phyloP scores from a whole-genome alignment of 1,284 basidiomycete species.

The Malassezia equina region DNA sequence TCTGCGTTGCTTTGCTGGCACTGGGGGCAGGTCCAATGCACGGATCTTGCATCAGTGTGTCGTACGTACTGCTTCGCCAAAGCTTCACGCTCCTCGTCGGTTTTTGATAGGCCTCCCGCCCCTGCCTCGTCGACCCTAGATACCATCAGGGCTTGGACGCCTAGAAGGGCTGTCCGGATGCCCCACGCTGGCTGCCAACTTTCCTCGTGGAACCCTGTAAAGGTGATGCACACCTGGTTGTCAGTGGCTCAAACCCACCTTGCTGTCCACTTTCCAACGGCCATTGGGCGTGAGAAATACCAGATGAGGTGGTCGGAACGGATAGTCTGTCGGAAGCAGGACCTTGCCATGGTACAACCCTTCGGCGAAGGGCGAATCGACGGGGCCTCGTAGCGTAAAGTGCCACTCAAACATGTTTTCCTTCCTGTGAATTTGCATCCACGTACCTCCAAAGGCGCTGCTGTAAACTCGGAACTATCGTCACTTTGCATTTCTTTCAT shows the following conservation, averaged over 20 bases:
- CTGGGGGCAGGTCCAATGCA: slow-evolving; percentile 23
- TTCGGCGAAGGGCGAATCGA: slow-evolving; percentile 40
- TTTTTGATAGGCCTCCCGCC: slow-evolving; percentile 78
- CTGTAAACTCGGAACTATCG: slow-evolving; percentile 2
- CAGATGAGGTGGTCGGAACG: slow-evolving; percentile 83
- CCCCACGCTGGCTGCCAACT: slow-evolving; percentile 97
- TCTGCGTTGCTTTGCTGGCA: slow-evolving; percentile 22
- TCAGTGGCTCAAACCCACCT: slow-evolving; percentile 46
- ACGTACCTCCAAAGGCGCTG: slow-evolving; percentile 10
- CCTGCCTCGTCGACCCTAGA: slow-evolving; percentile 59
- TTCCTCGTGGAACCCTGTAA: slow-evolving; percentile 54
- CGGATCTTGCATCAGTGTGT: slow-evolving; percentile 3
- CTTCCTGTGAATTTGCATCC: slow-evolving; percentile 4
- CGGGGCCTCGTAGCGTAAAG: slow-evolving; percentile 79
- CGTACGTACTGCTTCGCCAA: slow-evolving; percentile 23
- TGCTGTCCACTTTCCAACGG: slow-evolving; percentile 85
- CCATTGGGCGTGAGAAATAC: slow-evolving; percentile 92
- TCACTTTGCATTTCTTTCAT: slow-evolving; percentile 5
- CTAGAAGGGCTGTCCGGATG: slow-evolving; percentile 67
- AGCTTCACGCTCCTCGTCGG: slow-evolving; percentile 75
- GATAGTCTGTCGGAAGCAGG: slow-evolving; percentile 79
- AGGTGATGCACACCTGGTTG: slow-evolving; percentile 53
- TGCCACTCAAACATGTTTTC: slow-evolving; percentile 68
- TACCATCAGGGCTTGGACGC: slow-evolving; percentile 46
- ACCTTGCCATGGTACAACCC: slow-evolving; percentile 78